Percentiles rank a stretch among this genome's conserved stretches.
Evolutionary conservation across 495 filamentous ascomycete species (phyloP).

Genomic region (Trichoderma erinaceum): DNA sequence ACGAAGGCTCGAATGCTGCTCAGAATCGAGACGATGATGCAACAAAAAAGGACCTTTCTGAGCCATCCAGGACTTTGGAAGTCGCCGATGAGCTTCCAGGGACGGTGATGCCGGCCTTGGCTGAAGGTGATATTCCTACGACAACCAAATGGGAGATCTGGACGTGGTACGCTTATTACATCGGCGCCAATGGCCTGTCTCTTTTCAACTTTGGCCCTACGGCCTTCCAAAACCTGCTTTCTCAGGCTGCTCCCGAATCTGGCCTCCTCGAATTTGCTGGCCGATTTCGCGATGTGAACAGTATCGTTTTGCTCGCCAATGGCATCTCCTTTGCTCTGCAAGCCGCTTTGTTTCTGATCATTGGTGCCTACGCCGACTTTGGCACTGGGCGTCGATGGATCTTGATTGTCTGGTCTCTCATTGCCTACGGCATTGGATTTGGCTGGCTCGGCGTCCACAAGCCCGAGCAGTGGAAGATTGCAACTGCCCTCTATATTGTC

Average conservation of each 20-base stretch:
- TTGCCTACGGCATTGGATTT: constrained; percentile 57
- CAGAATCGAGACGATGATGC: background rate
- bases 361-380: constrained; percentile 58
- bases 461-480: constrained; percentile 49
- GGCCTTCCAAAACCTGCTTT: constrained; percentile 58
- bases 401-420: constrained; percentile 50
- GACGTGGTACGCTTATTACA: constrained; percentile 63
- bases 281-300: constrained; percentile 47
- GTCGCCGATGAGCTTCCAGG: constrained; percentile 4
- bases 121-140: constrained; percentile 17
- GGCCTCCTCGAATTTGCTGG: constrained; percentile 48
- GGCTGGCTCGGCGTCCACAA: constrained; percentile 58
- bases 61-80: background rate
- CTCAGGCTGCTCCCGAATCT: constrained; percentile 47
- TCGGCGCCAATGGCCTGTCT: constrained; percentile 60
- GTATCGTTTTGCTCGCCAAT: constrained; percentile 55
- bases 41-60: background rate
- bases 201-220: constrained; percentile 67
- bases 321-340: constrained; percentile 61
- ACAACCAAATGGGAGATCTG: constrained; percentile 56
- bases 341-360: constrained; percentile 51
- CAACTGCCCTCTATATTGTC: constrained; percentile 54
- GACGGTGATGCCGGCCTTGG: background rate
- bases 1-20: background rate
- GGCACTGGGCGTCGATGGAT: constrained; percentile 58